Conservation (phyloP, 2,329 filamentous ascomycete genomes). For the Ascosphaera apis region DNA sequence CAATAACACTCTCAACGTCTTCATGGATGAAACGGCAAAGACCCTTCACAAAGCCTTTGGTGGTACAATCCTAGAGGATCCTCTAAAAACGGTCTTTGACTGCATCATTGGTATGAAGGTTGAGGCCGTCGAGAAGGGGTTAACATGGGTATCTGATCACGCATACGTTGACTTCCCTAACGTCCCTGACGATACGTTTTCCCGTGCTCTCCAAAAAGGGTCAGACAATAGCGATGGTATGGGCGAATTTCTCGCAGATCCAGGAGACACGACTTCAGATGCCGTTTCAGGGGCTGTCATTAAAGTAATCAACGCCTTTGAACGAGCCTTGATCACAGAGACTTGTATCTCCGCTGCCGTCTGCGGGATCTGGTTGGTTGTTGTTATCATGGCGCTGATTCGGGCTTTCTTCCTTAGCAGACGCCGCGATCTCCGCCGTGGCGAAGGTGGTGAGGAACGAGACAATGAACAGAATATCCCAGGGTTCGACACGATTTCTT, state of each 20-base stretch:
- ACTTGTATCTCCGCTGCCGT: constrained; percentile 56
- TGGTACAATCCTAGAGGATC: constrained; percentile 54
- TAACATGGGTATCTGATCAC: constrained; percentile 85
- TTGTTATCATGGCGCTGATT: constrained; percentile 50
- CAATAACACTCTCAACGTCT: constrained; percentile 64
- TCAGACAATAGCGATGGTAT: constrained; percentile 30
- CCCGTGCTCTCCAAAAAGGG: constrained; percentile 43
- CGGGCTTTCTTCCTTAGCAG: constrained; percentile 41
- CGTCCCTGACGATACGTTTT: constrained; percentile 63
- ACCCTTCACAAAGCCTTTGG: constrained; percentile 60
- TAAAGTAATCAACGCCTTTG: constrained; percentile 44
- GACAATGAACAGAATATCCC: constrained; percentile 2
- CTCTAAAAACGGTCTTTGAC: constrained; percentile 56
- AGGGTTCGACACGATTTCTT: too few relatives aligned
- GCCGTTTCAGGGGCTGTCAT: constrained; percentile 57
- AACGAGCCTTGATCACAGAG: constrained; percentile 47
- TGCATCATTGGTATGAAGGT: constrained; percentile 82
- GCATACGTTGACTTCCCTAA: constrained; percentile 61
- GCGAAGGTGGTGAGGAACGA: constrained; percentile 30
- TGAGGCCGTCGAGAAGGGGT: constrained; percentile 56
- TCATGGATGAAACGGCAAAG: constrained; percentile 53
- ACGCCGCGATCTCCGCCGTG: constrained; percentile 34
- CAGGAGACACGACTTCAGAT: constrained; percentile 50
- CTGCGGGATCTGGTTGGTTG: constrained; percentile 52
- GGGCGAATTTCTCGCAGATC: constrained; percentile 48